phyloP scores from a whole-genome alignment of 1,284 basidiomycete species.

The Trametes polyzona region DNA sequence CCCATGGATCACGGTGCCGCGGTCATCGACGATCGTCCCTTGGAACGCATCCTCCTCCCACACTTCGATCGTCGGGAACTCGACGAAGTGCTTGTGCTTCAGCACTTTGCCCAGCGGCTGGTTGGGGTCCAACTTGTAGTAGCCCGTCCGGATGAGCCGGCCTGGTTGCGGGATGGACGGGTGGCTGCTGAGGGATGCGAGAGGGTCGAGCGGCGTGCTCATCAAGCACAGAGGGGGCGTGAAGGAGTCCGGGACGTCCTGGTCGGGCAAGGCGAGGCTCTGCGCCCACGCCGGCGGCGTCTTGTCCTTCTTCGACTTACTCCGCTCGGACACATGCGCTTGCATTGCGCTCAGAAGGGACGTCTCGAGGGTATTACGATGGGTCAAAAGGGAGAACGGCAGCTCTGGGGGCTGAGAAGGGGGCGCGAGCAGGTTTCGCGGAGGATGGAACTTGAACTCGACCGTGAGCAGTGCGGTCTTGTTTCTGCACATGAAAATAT shows the following conservation, averaged over 20 bases:
- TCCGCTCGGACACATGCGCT: conserved; percentile 45
- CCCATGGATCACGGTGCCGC: conserved; percentile 44
- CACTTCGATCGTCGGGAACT: conserved; percentile 81
- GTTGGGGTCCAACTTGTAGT: conserved; percentile 60
- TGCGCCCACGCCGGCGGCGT: conserved; percentile 56
- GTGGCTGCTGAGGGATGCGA: conserved; percentile 32
- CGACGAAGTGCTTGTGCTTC: conserved; percentile 68
- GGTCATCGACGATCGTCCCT: conserved; percentile 56
- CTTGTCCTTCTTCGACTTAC: conserved; percentile 47
- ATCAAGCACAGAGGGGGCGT: conserved; percentile 63
- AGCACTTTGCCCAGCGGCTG: conserved; percentile 54
- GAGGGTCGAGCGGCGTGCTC: conserved; percentile 46
- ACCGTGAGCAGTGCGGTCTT: conserved; percentile 72
- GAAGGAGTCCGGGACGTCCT: conserved; percentile 59
- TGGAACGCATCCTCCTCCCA: conserved; percentile 64
- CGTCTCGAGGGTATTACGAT: conserved; percentile 57
- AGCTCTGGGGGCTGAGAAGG: conserved; percentile 42
- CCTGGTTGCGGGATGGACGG: conserved; percentile 31
- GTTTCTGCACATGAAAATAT: conserved; percentile 47
- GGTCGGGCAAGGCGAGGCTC: conserved; percentile 53
- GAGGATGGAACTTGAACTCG: conserved; percentile 66
- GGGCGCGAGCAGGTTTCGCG: conserved; percentile 45
- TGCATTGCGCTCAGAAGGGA: conserved; percentile 56
- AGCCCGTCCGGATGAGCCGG: conserved; percentile 40
- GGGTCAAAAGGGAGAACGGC: conserved; percentile 58